Evolutionary conservation across 2,329 filamentous ascomycete species (phyloP).

Genomic region (Aspergillus awamori): DNA sequence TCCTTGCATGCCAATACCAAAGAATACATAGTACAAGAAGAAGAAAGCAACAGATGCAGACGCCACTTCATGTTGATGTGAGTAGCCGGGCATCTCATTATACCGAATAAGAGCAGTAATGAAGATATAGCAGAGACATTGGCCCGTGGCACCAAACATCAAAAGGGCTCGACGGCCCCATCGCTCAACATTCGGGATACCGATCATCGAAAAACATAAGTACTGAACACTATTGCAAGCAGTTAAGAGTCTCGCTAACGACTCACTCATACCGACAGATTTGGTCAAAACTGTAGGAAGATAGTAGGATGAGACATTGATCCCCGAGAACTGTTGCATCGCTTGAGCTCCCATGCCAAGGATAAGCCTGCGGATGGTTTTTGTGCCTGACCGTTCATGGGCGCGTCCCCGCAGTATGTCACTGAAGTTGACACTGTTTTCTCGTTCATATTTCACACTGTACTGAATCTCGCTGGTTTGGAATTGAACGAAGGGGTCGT

Average conservation of each 20-base stretch:
- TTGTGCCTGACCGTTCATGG: constrained; percentile 25
- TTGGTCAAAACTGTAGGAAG: constrained; percentile 49
- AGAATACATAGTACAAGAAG: constrained; percentile 44
- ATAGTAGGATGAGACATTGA: constrained; percentile 44
- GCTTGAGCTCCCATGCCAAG: constrained; percentile 49
- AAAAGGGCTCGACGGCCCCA: constrained; percentile 54
- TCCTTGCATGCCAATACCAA: constrained; percentile 44
- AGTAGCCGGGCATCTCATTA: constrained; percentile 22
- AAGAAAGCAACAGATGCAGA: constrained; percentile 55
- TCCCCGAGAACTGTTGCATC: constrained; percentile 42
- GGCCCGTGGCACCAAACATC: constrained; percentile 53
- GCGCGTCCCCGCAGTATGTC: constrained; percentile 51
- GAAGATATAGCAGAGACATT: constrained; percentile 53
- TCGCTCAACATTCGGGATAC: constrained; percentile 52
- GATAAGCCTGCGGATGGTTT: constrained; percentile 44
- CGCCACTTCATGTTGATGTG: constrained; percentile 47
- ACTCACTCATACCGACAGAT: constrained; percentile 41
- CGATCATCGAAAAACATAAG: constrained; percentile 46
- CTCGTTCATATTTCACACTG: constrained; percentile 53
- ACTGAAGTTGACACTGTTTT: constrained; percentile 54
- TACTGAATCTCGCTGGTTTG: constrained; percentile 51
- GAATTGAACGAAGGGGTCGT: constrained; percentile 49
- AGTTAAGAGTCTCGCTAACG: constrained; percentile 47
- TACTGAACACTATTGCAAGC: constrained; percentile 53
- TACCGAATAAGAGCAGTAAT: constrained; percentile 48